A percentile compares a stretch with the other conserved stretches of the same genome.
phyloP scores from a whole-genome alignment of 2,329 filamentous ascomycete genomes.

The Talaromyces atroroseus region DNA sequence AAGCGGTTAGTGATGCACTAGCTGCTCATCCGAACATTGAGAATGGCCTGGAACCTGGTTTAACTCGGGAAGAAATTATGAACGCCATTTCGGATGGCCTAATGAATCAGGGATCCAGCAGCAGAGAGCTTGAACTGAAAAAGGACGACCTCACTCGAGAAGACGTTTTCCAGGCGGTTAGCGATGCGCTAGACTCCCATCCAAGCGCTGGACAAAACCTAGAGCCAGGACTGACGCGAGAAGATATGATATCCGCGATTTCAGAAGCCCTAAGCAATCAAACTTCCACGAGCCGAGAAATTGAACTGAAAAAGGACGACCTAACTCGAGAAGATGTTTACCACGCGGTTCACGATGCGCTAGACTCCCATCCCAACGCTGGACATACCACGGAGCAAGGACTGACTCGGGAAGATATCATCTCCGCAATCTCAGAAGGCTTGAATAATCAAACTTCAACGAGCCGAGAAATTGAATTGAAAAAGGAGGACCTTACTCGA shows the following conservation, averaged over 20 bases:
- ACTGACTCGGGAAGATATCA: slow-evolving; percentile 50
- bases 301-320: slow-evolving; percentile 51
- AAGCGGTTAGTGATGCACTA: slow-evolving; percentile 55
- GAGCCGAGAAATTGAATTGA: slow-evolving; percentile 57
- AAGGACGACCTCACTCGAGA: slow-evolving; percentile 44
- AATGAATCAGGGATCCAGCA: slow-evolving; percentile 36
- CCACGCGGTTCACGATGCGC: slow-evolving; percentile 21
- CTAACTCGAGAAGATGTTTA: slow-evolving; percentile 32
- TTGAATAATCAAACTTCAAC: slow-evolving; percentile 37
- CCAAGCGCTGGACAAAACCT: slow-evolving; percentile 27
- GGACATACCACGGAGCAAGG: slow-evolving; percentile 32
- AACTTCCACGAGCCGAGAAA: slow-evolving; percentile 50
- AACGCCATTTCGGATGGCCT: slow-evolving; percentile 54
- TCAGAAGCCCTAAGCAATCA: slow-evolving; percentile 47
- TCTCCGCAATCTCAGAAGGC: slow-evolving; percentile 55
- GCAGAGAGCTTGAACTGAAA: slow-evolving; percentile 56
- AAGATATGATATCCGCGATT: slow-evolving; percentile 54
- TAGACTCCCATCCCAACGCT: slow-evolving; percentile 30
- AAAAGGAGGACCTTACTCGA: slow-evolving; percentile 45
- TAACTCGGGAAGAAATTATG: slow-evolving; percentile 52
- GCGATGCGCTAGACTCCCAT: slow-evolving; percentile 27
- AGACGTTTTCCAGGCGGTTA: slow-evolving; percentile 17
- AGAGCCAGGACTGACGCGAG: slow-evolving; percentile 46
- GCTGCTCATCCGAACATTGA: slow-evolving; percentile 37
- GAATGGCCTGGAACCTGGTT: slow-evolving; percentile 33